Conservation (phyloP, 2,329 filamentous ascomycete genomes). For the Penicillium sp. region DNA sequence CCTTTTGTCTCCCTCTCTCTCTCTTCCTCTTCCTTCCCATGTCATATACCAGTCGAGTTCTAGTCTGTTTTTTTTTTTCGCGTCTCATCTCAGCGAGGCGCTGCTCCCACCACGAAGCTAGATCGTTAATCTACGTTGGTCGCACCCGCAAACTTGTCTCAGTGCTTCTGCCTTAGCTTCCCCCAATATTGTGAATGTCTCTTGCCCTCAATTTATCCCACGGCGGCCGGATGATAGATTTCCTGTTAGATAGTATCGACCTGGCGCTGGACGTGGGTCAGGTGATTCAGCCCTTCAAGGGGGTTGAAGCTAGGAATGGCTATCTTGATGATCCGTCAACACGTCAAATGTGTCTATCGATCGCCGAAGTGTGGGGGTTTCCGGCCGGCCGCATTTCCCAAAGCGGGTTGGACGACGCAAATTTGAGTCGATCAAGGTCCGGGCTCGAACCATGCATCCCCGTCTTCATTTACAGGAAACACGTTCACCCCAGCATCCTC, state of each 20-base stretch:
- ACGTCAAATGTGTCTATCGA: not conserved
- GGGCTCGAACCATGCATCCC: too few relatives aligned
- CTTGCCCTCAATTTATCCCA: too few relatives aligned
- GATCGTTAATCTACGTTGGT: not conserved
- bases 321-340: not conserved
- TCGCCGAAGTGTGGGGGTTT: not conserved
- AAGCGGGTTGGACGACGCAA: slow-evolving; percentile 1
- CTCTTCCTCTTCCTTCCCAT: not conserved
- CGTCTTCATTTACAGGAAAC: slow-evolving; percentile 1
- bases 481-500: not conserved
- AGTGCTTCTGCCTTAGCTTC: too few relatives aligned
- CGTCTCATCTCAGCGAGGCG: not conserved
- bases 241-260: too few relatives aligned
- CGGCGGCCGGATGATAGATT: too few relatives aligned
- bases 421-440: slow-evolving; percentile 3
- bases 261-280: too few relatives aligned
- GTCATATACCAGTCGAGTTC: slow-evolving; percentile 1
- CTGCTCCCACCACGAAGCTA: not conserved
- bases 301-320: too few relatives aligned
- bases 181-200: too few relatives aligned
- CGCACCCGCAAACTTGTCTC: too few relatives aligned
- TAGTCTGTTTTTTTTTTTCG: not conserved
- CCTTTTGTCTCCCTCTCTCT: too few relatives aligned
- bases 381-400: not conserved
- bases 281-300: too few relatives aligned